Base-by-base conservation (phyloP, 2,329 filamentous ascomycete species). In the Pseudogymnoascus pannorum region DNA sequence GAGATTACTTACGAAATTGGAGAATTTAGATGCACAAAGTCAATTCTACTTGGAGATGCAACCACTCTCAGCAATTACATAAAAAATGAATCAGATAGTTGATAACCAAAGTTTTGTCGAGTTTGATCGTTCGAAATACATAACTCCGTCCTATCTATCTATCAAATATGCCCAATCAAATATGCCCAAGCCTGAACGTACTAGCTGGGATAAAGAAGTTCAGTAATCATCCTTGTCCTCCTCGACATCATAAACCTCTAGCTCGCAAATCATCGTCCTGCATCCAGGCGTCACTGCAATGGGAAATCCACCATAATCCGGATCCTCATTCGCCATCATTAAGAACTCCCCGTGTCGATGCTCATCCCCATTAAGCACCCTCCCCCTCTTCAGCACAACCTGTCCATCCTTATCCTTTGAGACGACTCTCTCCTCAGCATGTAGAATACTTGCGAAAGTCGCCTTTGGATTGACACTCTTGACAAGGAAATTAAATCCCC, bases 331-430 rank as follows among this genome's bases (percentile, higher is more conserved):
- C 5, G 65, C 62, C 66, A 67, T 67, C 38, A 66, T 66, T 12
- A 36, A 59, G 57, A 66, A 66, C 14, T 26, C 59, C 12, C 66
- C 66, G 60, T 72, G 73, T 42, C 75, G 68, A 1, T 75, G 77
- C 68, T 72, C 69, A 74, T 77, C 75, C 7, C 75, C 75, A 35
- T 77, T 76, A 3, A 77, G 36, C 0, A 72, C 64, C 9, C 74
- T 64, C 38, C 72, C 48, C 8, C 73, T 76, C 57, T 57, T 48
- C n/a, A 77, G 61, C 26, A 29, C 26, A 29, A 29, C 26, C 16
- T 70, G 58, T 0, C 73, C 74, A 2, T 64, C 36, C 18, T 63
- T 26, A 68, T 64, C 64, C 26, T 29, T 29, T 8, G 26, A 29
- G 67, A 64, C 57, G n/a, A 40, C 54, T 58, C 65, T 75, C 68